A percentile compares a stretch with the other conserved stretches of the same genome.
Conservation (phyloP, 805 yeast genomes). For the Candida golubevii region DNA sequence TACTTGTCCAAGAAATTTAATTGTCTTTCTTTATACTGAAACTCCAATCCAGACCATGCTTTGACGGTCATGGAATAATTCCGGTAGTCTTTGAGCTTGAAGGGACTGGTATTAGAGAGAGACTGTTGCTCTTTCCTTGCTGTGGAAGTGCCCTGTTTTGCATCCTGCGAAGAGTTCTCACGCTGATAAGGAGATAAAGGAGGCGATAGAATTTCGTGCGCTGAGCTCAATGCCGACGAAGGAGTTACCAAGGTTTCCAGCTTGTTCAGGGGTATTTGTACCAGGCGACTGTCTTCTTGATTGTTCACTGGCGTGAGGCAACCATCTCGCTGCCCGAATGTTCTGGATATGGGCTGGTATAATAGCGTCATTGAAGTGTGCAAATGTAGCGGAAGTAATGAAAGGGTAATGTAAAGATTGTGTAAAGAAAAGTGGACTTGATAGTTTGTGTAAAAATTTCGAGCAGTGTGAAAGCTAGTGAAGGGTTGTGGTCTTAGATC, state of each 20-base stretch:
- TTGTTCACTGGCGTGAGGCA: constrained; percentile 28
- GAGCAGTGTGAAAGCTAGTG: too few relatives aligned
- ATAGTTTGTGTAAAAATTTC: too few relatives aligned
- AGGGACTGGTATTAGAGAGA: constrained; percentile 26
- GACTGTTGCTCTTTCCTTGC: constrained; percentile 14
- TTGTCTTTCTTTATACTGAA: constrained; percentile 47
- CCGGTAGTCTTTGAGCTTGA: constrained; percentile 46
- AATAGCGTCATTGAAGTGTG: constrained; percentile 23
- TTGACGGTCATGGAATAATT: constrained; percentile 46
- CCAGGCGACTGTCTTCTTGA: constrained; percentile 7
- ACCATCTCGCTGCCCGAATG: constrained; percentile 28
- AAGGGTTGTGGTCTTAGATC: background rate
- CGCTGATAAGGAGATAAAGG: constrained; percentile 24
- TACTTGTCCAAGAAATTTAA: constrained; percentile 52
- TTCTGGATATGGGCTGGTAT: constrained; percentile 32
- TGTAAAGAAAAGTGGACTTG: too few relatives aligned
- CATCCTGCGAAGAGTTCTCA: constrained; percentile 11
- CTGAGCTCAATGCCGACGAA: constrained; percentile 7
- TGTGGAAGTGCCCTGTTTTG: constrained; percentile 3
- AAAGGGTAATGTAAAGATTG: too few relatives aligned
- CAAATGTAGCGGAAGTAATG: too few relatives aligned
- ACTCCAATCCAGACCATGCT: constrained; percentile 46
- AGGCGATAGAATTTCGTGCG: constrained; percentile 24
- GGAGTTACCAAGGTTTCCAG: background rate
- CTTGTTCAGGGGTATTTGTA: background rate